Base-by-base conservation (phyloP, 2,329 filamentous ascomycete genomes). In the Cytospora paraplurivora region DNA sequence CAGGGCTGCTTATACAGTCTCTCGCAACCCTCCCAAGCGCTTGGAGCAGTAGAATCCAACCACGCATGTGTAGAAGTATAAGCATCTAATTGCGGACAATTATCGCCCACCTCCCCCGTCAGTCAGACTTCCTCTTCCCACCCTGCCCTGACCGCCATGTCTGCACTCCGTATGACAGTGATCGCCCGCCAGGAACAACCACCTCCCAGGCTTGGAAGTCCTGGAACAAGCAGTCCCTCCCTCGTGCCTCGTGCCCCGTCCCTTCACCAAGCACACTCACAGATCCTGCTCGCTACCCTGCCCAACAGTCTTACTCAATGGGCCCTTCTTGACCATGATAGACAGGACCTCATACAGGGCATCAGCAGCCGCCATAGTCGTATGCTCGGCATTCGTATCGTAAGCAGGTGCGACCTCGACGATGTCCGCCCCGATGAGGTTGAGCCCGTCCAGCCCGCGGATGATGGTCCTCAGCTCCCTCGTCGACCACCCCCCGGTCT, bases 271-370 rank as follows among this genome's bases (percentile, higher is more conserved):
- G 27, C 49, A 33, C 8, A 19, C 12, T 65, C 52, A 69, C 49
- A 69, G 62, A 41, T 68, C 67, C n/a, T 37, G 8, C 51, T 68
- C 62, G 37, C 62, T 52, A 10, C 54, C 49, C 50, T 63, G 53
- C 3, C 66, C 61, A 19, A 69, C 52, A 44, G 53, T 69, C 56
- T 67, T 62, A 61, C 69, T 70, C 51, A 70, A 52, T 0, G 89
- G 88, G 0, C 90, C 90, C 70, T 87, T 88, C 82, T 92, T 91
- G 17, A 92, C 89, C 90, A 93, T 93, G 66, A 93, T 82, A 13
- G 86, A 91, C 84, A 93, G 90, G 55, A 93, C 85, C 75, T 94
- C 90, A 71, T 89, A 93, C 21, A 93, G 76, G 0, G 85, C 84
- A 74, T 93, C 76, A 5, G 88, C 88, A 2, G 88, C 87, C 1